A percentile compares a stretch with the other conserved stretches of the same genome.
Conservation (phyloP, 2,329 filamentous ascomycete species). For the Cercospora sp. region DNA sequence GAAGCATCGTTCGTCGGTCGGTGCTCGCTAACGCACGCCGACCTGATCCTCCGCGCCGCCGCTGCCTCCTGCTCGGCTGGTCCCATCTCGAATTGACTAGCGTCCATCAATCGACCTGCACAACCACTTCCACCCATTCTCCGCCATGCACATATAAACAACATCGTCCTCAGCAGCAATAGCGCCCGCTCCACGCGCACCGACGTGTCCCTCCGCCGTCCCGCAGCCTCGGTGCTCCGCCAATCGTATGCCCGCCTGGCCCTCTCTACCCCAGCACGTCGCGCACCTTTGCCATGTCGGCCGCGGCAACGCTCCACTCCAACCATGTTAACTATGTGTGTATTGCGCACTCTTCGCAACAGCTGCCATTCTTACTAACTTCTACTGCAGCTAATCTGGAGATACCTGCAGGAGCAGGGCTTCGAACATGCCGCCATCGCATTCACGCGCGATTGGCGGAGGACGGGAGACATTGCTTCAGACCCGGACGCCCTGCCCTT, state of each 20-base stretch:
- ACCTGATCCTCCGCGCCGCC: background rate
- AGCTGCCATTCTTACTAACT: background rate
- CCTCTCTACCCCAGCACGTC: background rate
- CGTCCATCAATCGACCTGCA: background rate
- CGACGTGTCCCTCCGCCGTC: background rate
- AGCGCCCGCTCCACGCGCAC: background rate
- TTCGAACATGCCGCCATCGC: constrained; percentile 50
- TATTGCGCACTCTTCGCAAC: background rate
- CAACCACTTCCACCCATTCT: background rate
- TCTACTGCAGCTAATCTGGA: constrained; percentile 56
- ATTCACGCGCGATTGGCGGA: constrained; percentile 63
- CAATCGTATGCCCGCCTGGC: constrained; percentile 1
- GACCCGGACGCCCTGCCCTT: constrained; percentile 63
- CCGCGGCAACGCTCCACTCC: constrained; percentile 46
- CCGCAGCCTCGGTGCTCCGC: background rate
- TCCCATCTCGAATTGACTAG: background rate
- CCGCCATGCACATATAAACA: background rate
- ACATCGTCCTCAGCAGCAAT: background rate
- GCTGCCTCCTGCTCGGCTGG: background rate
- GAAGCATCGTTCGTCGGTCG: background rate
- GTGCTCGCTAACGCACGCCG: background rate
- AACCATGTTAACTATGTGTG: constrained; percentile 64
- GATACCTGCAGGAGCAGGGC: constrained; percentile 50
- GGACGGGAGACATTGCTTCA: constrained; percentile 37
- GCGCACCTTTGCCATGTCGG: constrained; percentile 22